Conservation (phyloP, 192 early-diverging fungal species). For the Backusella macrospora region DNA sequence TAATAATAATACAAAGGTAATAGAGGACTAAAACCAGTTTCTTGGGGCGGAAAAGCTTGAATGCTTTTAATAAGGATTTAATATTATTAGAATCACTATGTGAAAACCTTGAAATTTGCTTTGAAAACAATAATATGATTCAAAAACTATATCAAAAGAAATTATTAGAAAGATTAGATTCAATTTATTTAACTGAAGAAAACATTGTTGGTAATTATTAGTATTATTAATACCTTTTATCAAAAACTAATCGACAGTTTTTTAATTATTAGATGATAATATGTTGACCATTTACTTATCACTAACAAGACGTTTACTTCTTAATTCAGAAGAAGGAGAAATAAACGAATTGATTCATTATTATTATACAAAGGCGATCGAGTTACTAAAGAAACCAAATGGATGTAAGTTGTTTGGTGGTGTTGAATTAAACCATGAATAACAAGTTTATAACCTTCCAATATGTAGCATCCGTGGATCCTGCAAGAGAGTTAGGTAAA, state of each 20-base stretch:
- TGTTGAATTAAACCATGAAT: not conserved
- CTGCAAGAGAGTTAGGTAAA: slow-evolving; percentile 28
- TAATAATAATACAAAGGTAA: not conserved
- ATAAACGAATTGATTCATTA: not conserved
- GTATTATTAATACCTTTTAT: too few species aligned
- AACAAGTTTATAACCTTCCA: not conserved
- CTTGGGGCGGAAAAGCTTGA: not conserved
- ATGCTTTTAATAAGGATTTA: slow-evolving; percentile 19
- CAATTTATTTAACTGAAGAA: not conserved
- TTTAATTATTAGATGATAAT: slow-evolving; percentile 18
- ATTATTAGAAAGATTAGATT: slow-evolving; percentile 8
- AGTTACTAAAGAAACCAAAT: slow-evolving; percentile 2
- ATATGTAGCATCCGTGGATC: not conserved
- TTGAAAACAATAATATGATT: slow-evolving; percentile 4
- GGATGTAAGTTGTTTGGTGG: not conserved
- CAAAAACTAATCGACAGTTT: not conserved
- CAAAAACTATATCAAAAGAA: not conserved
- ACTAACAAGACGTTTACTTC: slow-evolving; percentile 3
- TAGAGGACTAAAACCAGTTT: not conserved
- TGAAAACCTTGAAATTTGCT: slow-evolving; percentile 23
- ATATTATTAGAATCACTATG: slow-evolving; percentile 26
- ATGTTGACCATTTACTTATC: slow-evolving; percentile 11
- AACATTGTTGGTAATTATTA: slow-evolving; percentile 3
- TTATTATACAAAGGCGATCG: not conserved
- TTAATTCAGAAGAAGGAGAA: not conserved